Base-by-base conservation (phyloP, 495 filamentous ascomycete species). In the Immersiella caudata region DNA sequence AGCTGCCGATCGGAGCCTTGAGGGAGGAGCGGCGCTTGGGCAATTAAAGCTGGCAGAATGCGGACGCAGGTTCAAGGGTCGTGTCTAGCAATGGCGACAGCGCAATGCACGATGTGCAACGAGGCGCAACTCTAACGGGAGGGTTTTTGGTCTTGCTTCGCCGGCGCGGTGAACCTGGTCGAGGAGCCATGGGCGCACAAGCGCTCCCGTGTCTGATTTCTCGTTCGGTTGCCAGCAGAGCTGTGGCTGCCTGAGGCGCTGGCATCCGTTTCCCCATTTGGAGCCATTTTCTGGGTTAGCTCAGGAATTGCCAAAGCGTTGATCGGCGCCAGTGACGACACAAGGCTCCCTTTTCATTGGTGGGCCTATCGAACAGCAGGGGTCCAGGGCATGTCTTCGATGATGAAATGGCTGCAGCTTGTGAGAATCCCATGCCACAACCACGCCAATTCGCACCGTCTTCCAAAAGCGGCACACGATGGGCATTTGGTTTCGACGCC, bases 301-400 rank as follows among this genome's bases (percentile, higher is more conserved):
- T 33, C 52, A 20, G 18, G 36, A 36, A 21, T 18, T n/a, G 40
- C 33, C 36, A n/a, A 40, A 71, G 64, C 65, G 58, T n/a, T 40
- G 70, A 72, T 72, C 70, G 64, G 14, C 70, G 40, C 18, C 64
- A 54, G 60, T 72, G 70, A 72, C 70, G 70, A 68, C 56, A 72
- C 56, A 67, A 60, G 14, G 29, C n/a, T 20, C 16, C 0, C 0
- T 8, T 8, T 0, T 59, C 35, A 72, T 72, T 72, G 70, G 70
- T 25, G 55, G 0, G n/a, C 36, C 51, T 6, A 51, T 9, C 6
- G n/a, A 50, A 51, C 33, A 40, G 60, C 61, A 60, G 55, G 67
- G 67, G 46, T 60, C 52, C 18, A 35, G 24, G 12, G 21, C 29
- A 25, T 70, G 68, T 58, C 65, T 64, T 50, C 46, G 62, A 71